Base-by-base conservation (phyloP, 2,329 filamentous ascomycete genomes). In the Scopulariopsis brevicaulis region DNA sequence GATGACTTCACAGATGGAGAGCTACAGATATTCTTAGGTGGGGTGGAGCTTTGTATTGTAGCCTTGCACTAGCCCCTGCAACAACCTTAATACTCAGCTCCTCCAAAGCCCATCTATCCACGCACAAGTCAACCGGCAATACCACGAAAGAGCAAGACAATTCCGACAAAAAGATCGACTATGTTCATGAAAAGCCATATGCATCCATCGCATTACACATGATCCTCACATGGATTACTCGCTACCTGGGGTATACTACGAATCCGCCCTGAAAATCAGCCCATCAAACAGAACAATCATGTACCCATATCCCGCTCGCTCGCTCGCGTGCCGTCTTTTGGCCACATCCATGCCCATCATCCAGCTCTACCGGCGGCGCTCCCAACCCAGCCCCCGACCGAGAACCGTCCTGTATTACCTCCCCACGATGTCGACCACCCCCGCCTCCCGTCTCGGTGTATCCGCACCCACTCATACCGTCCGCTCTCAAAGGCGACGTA, bases 241-340 rank as follows among this genome's bases (percentile, higher is more conserved):
- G 68, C 63, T 56, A 64, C 61, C 65, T 64, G 64, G 70, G 70
- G 70, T 71, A 71, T 72, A 71, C 68, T 70, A 67, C 64, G 61
- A 67, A 68, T 63, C 65, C 67, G 63, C 63, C 68, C 69, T 68
- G 63, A 50, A 56, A 50, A 65, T 59, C 61, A 62, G 59, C 4
- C 20, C 46, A 50, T 11, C 12, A 6, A n/a, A 22, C 7, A 11
- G 20, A 8, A 12, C 22, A 7, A 11, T 22, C 8, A 22, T 50
- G 46, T 11, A 50, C n/a, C 43, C 15, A 12, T 12, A 22, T 8
- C 46, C 22, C 6, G 20, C 46, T 50, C 20, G 11, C 46, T 50
- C 2, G 20, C 12, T n/a, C 7, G 11, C 20, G 20, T 50, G 5
- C 43, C 40, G n/a, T 46, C 40, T 32, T 32, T 32, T 32, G 28